Percentiles rank a stretch among this genome's conserved stretches.
phyloP scores from a whole-genome alignment of 768 basidiomycete species.

The Gymnopilus junonius region DNA sequence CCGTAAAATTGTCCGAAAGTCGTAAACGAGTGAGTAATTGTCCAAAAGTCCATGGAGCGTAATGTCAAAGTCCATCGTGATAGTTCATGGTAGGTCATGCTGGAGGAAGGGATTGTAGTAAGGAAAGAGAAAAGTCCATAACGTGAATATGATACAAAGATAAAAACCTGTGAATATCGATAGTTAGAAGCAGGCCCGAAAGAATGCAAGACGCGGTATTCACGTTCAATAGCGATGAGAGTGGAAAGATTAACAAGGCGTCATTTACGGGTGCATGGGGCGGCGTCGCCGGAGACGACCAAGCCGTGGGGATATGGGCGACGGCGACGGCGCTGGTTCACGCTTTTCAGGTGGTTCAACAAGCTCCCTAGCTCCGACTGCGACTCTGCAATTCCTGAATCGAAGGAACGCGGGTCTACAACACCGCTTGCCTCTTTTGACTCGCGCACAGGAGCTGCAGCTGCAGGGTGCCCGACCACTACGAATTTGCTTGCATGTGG shows the following conservation, averaged over 20 bases:
- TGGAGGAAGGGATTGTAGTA: background rate
- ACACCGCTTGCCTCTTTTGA: background rate
- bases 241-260: background rate
- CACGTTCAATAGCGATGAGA: background rate
- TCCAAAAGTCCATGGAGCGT: background rate
- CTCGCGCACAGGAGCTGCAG: background rate
- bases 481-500: background rate
- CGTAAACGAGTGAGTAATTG: background rate
- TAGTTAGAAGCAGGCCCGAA: background rate
- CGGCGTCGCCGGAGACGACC: background rate
- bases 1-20: background rate
- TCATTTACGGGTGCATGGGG: slow-evolving; percentile 1
- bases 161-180: background rate
- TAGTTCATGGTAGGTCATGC: background rate
- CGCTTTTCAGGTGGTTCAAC: background rate
- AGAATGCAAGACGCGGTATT: background rate
- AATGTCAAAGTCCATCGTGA: background rate
- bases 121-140: background rate
- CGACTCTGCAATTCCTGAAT: background rate
- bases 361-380: too few species aligned
- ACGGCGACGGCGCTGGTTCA: background rate
- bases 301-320: background rate
- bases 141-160: background rate
- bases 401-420: background rate
- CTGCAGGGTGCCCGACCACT: background rate